These are phyloP conservation scores for Lunularia cruciata DNA, from an alignment of 225 moss, liverwort and hornwort genomes.

Conservation along the genomic window DNA sequence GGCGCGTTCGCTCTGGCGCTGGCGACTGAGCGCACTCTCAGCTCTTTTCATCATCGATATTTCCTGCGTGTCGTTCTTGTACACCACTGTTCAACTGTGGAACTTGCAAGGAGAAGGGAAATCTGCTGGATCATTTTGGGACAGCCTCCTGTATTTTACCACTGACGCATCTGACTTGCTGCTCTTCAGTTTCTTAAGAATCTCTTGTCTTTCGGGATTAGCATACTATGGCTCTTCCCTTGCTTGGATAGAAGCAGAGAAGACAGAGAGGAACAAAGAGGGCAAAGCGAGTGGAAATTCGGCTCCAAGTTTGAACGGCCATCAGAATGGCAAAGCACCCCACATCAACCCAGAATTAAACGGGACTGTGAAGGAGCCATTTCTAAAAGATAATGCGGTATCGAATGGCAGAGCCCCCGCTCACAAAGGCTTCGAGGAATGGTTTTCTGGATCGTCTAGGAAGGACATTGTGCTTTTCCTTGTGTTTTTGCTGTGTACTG, in stretches of 20 bases:
- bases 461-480: conserved; percentile 83
- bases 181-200: conserved; percentile 32
- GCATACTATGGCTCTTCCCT: conserved; percentile 33
- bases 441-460: conserved; percentile 88
- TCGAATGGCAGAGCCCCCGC: conserved; percentile 26
- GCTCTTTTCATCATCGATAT: conserved; percentile 68
- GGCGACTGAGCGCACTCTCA: conserved; percentile 53
- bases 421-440: conserved; percentile 56
- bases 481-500: conserved; percentile 76
- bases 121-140: conserved; percentile 16
- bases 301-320: not conserved
- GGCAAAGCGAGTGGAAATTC: not conserved
- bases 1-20: conserved; percentile 64
- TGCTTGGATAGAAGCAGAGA: conserved; percentile 39
- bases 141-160: conserved; percentile 39
- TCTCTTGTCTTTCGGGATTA: conserved; percentile 29
- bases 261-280: conserved; percentile 36
- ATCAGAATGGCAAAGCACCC: conserved; percentile 42
- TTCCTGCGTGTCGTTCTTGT: conserved; percentile 54
- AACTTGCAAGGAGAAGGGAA: conserved; percentile 33
- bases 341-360: conserved; percentile 43
- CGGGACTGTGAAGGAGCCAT: conserved; percentile 59
- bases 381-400: conserved; percentile 48
- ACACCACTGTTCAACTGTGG: conserved; percentile 61
- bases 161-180: conserved; percentile 42